Evolutionary conservation across 768 basidiomycete genomes (phyloP), one percentile per base, ranked within the genome.

Genomic region (Favolaschia claudopus): DNA sequence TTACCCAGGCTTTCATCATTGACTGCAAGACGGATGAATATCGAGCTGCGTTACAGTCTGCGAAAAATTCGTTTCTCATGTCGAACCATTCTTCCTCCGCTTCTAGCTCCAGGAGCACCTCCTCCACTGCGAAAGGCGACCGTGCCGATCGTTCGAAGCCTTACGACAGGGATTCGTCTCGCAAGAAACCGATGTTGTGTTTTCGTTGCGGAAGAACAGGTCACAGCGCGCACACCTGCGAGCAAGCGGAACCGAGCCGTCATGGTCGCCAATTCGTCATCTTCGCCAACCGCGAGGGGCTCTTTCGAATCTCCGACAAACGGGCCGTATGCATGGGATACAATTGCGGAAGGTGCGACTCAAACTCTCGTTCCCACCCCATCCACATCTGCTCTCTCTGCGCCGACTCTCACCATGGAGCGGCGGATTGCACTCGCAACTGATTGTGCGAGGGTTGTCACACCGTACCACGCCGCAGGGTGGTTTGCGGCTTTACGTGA

Each of bases 301-400:
- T 57, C 14, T 57, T 57, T 43, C 46, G 55, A 3, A 10, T 49
- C 47, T 10, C 1, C 24, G 55, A 57, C 32, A 40, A 36, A 0
- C 46, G 55, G 0, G 19, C 55, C 5, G 55, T 56, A 20, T 56
- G 55, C 45, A 32, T 47, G 37, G 3, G 29, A 0, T 57, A 27
- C 39, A 57, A 57, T 29, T 28, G 20, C 12, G 24, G 25, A 9
- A n/a, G n/a, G 9, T 49, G 55, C 38, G 31, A 48, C 9, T 15
- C 22, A 3, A 13, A 9, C 33, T 9, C 10, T 9, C 29, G n/a
- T 13, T 34, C 24, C 40, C 58, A 59, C 49, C n/a, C 44, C 34
- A 1, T 57, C 38, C 55, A 57, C 33, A 43, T 43, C 39, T 57
- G 55, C 40, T 22, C 55, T 20, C 46, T 57, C 47, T 57, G 55